Evolutionary conservation across 768 basidiomycete species (phyloP), one percentile per base, ranked within the genome.

Genomic region (Mycena vitilis): DNA sequence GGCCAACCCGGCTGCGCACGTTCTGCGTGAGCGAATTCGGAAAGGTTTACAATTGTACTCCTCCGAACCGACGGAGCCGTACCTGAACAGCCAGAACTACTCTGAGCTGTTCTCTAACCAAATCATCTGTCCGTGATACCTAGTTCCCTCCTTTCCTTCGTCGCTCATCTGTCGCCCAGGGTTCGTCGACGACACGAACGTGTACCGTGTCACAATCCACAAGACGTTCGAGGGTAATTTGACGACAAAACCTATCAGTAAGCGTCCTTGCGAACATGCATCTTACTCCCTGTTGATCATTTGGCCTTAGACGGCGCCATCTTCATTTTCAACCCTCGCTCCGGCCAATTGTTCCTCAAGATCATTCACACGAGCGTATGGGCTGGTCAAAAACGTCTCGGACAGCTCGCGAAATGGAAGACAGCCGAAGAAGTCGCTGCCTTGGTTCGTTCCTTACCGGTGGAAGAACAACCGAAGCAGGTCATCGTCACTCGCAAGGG

Each of bases 301-400:
- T 52, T 30, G 45, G 25, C 12, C 9, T 5, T 65, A 93, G 92
- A 97, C 76, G 95, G 95, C 34, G 95, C 95, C 10, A 98, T 97
- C 81, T 98, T 98, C 84, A 99, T 99, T 77, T 99, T 99, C 87
- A 99, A 99, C 82, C 98, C 98, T 72, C 92, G 98, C 59, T 98
- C 98, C 34, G 98, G 98, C 36, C 98, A 99, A 75, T 81, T 99
- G 42, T 99, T 99, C 90, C 81, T 99, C 79, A 99, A 99, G 85
- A 92, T 99, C 81, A 99, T 99, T 69, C 98, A 99, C 79, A 99
- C 98, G 4, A 98, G 96, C 75, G 98, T 99, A n/a, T 99, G 98
- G 98, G 98, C 98, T 64, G 98, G 98, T 76, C 98, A 99, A 81
- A 99, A 99, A 81, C 98, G 98, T 91, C 89, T 99, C 56, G 98